Evolutionary conservation across 2,329 filamentous ascomycete genomes (phyloP), one percentile per base, ranked within the genome.

Genomic region (Scedosporium boydii): DNA sequence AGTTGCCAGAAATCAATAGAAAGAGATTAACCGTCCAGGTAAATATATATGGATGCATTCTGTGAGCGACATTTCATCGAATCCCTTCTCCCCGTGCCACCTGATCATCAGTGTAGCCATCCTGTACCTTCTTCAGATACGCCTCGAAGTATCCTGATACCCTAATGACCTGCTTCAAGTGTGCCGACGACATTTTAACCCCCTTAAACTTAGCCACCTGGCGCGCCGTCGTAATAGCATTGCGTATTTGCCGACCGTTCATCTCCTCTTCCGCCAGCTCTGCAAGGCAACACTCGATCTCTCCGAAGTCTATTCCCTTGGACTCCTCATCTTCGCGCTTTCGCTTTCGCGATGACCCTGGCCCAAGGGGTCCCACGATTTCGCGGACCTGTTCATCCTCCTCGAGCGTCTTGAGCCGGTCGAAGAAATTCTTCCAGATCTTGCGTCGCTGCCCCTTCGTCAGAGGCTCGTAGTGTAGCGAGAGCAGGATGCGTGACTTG

Each of bases 211-310:
- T 21, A 4, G n/a, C 21, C 18, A 53, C 12, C 48, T 53, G 21
- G 6, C 48, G n/a, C 48, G 70, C 68, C 1, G 69, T 70, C 0
- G 68, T 68, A 6, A 74, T 67, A 0, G 65, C 65, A 60, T 78
- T 79, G 26, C 77, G 71, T 21, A 79, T 78, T 67, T 79, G 73
- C 3, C 75, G 67, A 2, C 77, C 77, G 55, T 79, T 78, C 64
- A 79, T 68, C 16, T 72, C 66, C 26, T 73, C 65, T 4, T 64
- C 59, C 1, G 73, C 70, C 14, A 80, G 65, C 48, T 76, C 70
- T 0, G 65, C 63, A 0, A 71, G 41, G 3, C 68, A 42, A 42
- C 16, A 38, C 1, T 59, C 55, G 7, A 72, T 60, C 12, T 71
- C 62, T 3, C 68, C 42, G 48, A 64, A 65, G 16, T 68, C 62